Percentiles rank a stretch among this genome's conserved stretches.
Conservation (phyloP, 768 basidiomycete genomes). For the Phanerodontia chrysosporium region DNA sequence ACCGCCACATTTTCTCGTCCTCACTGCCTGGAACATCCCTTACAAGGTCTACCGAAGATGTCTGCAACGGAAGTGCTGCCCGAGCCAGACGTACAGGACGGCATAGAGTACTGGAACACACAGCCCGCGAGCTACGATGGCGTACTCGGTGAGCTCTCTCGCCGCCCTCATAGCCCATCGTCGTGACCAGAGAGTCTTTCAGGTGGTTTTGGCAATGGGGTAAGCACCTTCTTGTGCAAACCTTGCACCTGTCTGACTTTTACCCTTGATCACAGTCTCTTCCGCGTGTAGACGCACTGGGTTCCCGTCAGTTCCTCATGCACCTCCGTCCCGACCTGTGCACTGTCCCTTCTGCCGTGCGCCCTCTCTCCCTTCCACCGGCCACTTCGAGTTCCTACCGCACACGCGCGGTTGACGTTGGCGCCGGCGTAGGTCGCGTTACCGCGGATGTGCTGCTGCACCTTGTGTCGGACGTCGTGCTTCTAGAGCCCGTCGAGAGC, state of each 20-base stretch:
- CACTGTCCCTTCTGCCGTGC: slow-evolving; percentile 69
- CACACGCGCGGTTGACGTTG: slow-evolving; percentile 84
- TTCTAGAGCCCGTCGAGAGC: slow-evolving; percentile 81
- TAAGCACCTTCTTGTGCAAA: slow-evolving; percentile 21
- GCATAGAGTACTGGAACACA: slow-evolving; percentile 82
- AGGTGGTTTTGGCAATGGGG: slow-evolving; percentile 57
- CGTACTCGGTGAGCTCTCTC: slow-evolving; percentile 60
- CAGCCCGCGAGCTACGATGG: slow-evolving; percentile 84
- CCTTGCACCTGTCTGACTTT: neutral
- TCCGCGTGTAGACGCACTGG: slow-evolving; percentile 85
- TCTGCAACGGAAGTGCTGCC: slow-evolving; percentile 15
- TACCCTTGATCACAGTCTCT: slow-evolving; percentile 60
- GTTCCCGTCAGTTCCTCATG: slow-evolving; percentile 85
- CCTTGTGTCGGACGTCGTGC: slow-evolving; percentile 80
- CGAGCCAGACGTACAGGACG: slow-evolving; percentile 62
- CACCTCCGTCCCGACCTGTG: slow-evolving; percentile 77
- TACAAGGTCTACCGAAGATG: neutral
- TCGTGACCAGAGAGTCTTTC: slow-evolving; percentile 11
- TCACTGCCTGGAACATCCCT: too few species aligned
- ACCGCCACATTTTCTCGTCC: neutral
- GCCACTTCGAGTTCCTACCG: slow-evolving; percentile 30
- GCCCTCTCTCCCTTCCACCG: slow-evolving; percentile 35
- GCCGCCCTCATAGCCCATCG: neutral
- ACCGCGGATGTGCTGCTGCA: slow-evolving; percentile 86
- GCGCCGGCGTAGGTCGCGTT: slow-evolving; percentile 91